Evolutionary conservation across 306 rosid genomes (phyloP), one percentile per base, ranked within the genome.

Genomic region (Castanea crenata): DNA sequence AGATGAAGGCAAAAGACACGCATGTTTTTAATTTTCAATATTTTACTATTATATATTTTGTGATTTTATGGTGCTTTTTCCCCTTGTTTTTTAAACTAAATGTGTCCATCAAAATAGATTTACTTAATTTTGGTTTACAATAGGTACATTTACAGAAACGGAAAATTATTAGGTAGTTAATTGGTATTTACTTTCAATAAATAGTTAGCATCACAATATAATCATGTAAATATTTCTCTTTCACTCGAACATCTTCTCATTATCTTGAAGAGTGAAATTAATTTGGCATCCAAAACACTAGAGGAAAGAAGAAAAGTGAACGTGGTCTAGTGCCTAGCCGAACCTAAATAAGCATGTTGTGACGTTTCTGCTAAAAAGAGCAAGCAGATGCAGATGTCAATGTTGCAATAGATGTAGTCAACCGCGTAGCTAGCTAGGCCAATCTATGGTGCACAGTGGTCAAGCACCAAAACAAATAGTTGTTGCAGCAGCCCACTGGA

Each of bases 391-490:
- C 71, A 74, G 9, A 74, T 57, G 79, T 89, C 87, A 83, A 82
- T 32, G 86, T 69, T 79, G 77, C 83, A 75, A 4, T 29, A 13
- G 57, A 65, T 19, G 52, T 49, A 77, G 85, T 87, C 88, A 82
- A 81, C 46, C 46, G 2, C 0, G 0, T 38, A 7, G 46, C 46
- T 38, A 7, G 46, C 46, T 79, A 78, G 55, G 52, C 77, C 84
- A 78, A 63, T 68, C 77, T 56, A 77, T 52, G 18, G 83, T 72
- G 81, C 67, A 59, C 49, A 68, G 77, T 57, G 84, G 93, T 89
- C 93, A 88, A 90, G 80, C 90, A 86, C 90, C 46, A 38, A 38
- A 8, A 38, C 76, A 41, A 59, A 69, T 55, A 76, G 77, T 65
- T 62, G 79, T 55, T 86, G 70, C n/a, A 61, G 23, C 71, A 84